These are phyloP conservation scores for Phaeophleospora eucalypticola DNA, from an alignment of 2,329 filamentous ascomycete genomes.

Conservation along the genomic window DNA sequence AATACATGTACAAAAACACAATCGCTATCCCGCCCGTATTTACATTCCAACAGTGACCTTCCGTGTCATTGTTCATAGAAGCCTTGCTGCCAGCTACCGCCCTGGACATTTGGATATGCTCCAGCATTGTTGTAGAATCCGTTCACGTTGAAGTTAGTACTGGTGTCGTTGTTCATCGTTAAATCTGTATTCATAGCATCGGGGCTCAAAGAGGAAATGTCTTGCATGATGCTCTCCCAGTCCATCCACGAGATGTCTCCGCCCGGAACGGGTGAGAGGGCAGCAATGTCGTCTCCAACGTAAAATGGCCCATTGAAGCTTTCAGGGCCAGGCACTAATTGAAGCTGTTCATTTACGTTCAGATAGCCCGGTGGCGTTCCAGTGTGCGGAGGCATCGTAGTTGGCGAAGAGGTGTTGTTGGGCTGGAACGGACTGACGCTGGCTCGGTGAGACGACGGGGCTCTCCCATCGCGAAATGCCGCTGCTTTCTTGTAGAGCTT, in stretches of 20 bases:
- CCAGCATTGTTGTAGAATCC: no score
- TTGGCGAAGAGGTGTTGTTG: background rate
- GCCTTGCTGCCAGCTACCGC: no score
- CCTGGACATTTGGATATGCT: no score
- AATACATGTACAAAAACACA: no score
- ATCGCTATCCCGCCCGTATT: no score
- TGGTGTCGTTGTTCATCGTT: no score
- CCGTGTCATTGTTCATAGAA: no score
- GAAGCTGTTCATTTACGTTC: no score
- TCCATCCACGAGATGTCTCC: conserved; percentile 21
- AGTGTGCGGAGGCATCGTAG: background rate
- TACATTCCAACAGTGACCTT: no score
- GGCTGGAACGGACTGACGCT: background rate
- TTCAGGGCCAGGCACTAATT: background rate
- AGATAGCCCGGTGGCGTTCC: background rate
- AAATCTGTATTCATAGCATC: background rate
- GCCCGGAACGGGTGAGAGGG: conserved; percentile 1
- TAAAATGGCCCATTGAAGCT: background rate
- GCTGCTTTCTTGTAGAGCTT: conserved; percentile 50
- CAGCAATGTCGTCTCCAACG: background rate
- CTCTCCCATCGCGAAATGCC: conserved; percentile 22
- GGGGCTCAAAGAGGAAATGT: conserved; percentile 10
- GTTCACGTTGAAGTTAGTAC: no score
- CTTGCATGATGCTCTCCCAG: conserved; percentile 25
- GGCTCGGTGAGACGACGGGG: background rate